Base-by-base conservation (phyloP, 768 basidiomycete genomes). In the Dioszegia crocea region DNA sequence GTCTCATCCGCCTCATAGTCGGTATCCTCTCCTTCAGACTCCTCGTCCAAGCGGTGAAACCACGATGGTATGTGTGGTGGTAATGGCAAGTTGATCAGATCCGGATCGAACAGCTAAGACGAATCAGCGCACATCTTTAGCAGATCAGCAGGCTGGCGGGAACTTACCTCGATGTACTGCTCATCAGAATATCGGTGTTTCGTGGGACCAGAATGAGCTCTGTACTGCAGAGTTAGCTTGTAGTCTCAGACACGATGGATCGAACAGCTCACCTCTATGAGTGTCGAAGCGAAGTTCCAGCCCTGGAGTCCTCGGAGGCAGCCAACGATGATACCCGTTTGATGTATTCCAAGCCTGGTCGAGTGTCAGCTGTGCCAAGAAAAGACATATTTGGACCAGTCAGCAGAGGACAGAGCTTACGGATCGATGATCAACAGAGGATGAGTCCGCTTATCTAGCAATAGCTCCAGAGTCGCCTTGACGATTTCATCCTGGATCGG, bases 271-370 rank as follows among this genome's bases (percentile, higher is more conserved):
- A 75, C 74, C 62, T 75, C 74, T 3, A 73, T 62, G 3, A 73
- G 57, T 10, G 57, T 68, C 9, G 66, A 66, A 21, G 74, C 74
- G 60, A 75, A 75, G 57, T 73, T 75, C 74, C 74, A 75, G 0
- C 65, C 64, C 41, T 75, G 74, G 54, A 75, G 60, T 16, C 64
- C 56, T 12, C 74, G 38, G 19, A 75, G 56, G 33, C 69, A 61
- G 1, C 74, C 74, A 5, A 71, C 67, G 11, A 71, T 61, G 52
- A 70, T 70, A 12, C 74, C 74, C 14, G 66, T 71, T 33, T 73
- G 70, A 60, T 75, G 74, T 30, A 75, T 73, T 1, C 74, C 74
- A 5, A 73, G 58, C 5, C 73, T 75, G 51, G 24, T 0, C 4
- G 2, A 6, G n/a, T 27, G 26, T 54, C 29, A 62, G 46, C 29